phyloP scores from a whole-genome alignment of 495 filamentous ascomycete genomes.

The Tetracladium marchalianum region DNA sequence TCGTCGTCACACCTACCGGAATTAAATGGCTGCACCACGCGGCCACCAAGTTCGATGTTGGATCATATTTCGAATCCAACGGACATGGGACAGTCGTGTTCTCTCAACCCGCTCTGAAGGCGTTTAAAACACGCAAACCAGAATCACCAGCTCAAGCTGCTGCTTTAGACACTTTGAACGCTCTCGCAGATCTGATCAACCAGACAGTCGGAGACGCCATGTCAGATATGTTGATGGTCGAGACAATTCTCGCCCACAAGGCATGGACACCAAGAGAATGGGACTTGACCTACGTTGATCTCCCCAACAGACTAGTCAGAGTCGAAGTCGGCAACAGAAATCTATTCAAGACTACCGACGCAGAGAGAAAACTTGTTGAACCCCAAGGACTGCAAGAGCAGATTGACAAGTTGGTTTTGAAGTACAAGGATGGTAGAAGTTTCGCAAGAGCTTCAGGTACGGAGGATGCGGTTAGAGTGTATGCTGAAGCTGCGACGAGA shows the following conservation, averaged over 20 bases:
- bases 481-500: constrained; percentile 86
- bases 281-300: constrained; percentile 88
- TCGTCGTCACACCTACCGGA: constrained; percentile 87
- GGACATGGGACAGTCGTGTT: constrained; percentile 96
- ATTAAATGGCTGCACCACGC: constrained; percentile 97
- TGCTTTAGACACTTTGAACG: constrained; percentile 70
- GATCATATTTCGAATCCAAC: constrained; percentile 98
- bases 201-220: constrained; percentile 95
- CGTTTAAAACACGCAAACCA: constrained; percentile 66
- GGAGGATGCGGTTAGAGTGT: constrained; percentile 92
- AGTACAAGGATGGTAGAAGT: constrained; percentile 79
- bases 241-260: constrained; percentile 93
- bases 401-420: constrained; percentile 80
- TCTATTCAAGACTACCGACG: constrained; percentile 81
- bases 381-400: constrained; percentile 69
- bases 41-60: constrained; percentile 81
- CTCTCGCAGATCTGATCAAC: constrained; percentile 85
- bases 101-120: constrained; percentile 66
- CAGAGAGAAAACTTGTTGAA: constrained; percentile 75
- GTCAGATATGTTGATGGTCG: constrained; percentile 91
- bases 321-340: constrained; percentile 83
- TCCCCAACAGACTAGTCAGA: constrained; percentile 88
- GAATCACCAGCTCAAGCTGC: constrained; percentile 85
- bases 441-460: constrained; percentile 92
- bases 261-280: constrained; percentile 83